Conservation (phyloP, 345 rosid species). For the Linum trigynum region DNA sequence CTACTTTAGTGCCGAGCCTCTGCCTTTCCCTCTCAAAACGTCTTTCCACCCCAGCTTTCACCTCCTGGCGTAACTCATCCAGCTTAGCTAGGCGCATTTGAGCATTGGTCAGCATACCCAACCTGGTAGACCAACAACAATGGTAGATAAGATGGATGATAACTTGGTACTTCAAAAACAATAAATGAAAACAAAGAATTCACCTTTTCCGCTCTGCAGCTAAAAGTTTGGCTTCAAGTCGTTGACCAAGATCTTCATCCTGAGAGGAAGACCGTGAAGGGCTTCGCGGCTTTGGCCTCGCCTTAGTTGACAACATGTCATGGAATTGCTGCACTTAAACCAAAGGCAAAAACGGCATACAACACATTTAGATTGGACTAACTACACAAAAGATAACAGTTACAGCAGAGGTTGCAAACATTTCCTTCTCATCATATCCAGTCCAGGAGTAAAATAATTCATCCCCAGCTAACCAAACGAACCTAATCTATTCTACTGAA, state of each 20-base stretch:
- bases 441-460: neutral
- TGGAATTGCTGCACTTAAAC: conserved; percentile 63
- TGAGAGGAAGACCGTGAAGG: conserved; percentile 53
- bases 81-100: conserved; percentile 76
- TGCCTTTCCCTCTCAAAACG: conserved; percentile 72
- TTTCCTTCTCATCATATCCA: neutral
- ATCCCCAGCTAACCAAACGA: neutral
- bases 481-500: neutral
- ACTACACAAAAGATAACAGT: neutral
- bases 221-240: conserved; percentile 90
- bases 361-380: neutral
- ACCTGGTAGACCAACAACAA: conserved; percentile 26
- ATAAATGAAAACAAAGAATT: neutral
- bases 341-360: neutral
- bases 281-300: conserved; percentile 76
- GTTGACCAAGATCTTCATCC: conserved; percentile 83
- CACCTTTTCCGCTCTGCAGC: conserved; percentile 97
- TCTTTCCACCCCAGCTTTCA: conserved; percentile 63
- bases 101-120: conserved; percentile 67
- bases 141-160: neutral
- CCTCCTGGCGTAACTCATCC: conserved; percentile 90
- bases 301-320: conserved; percentile 73
- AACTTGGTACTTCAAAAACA: neutral
- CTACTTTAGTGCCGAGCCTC: conserved; percentile 74
- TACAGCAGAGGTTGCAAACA: neutral